Conservation (phyloP, 2,329 filamentous ascomycete genomes). For the Penicillium decumbens region DNA sequence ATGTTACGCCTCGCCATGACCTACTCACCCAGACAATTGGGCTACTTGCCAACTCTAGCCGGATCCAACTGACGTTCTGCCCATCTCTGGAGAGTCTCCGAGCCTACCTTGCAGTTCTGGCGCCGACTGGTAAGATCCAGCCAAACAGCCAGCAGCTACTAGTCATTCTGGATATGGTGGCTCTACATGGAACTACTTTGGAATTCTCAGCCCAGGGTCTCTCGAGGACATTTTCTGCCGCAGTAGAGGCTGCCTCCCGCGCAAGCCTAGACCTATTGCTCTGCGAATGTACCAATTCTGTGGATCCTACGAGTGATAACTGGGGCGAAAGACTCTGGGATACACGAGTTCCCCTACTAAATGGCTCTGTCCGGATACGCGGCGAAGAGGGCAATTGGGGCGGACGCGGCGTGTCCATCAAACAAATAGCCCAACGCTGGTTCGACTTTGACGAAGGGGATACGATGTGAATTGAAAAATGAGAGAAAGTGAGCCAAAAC, state of each 20-base stretch:
- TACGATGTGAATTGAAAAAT: slow-evolving; percentile 10
- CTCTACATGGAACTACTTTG: slow-evolving; percentile 40
- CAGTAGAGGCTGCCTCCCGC: slow-evolving; percentile 36
- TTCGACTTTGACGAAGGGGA: slow-evolving; percentile 50
- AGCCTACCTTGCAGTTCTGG: slow-evolving; percentile 63
- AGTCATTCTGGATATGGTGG: slow-evolving; percentile 40
- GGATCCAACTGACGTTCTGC: slow-evolving; percentile 66
- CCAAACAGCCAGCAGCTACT: slow-evolving; percentile 22
- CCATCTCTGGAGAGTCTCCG: slow-evolving; percentile 72
- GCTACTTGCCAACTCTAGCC: slow-evolving; percentile 63
- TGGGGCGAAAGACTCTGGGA: slow-evolving; percentile 39
- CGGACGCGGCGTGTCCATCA: slow-evolving; percentile 56
- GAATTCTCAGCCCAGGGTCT: slow-evolving; percentile 49
- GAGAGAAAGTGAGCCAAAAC: slow-evolving; percentile 10
- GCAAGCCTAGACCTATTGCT: slow-evolving; percentile 34
- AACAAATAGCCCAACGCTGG: slow-evolving; percentile 60
- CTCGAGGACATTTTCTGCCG: slow-evolving; percentile 42
- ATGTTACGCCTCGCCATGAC: slow-evolving; percentile 26
- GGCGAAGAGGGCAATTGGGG: slow-evolving; percentile 52
- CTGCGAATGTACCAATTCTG: slow-evolving; percentile 39
- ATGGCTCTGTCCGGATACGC: slow-evolving; percentile 48
- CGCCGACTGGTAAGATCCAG: neutral
- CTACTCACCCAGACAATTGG: slow-evolving; percentile 63
- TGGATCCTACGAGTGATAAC: slow-evolving; percentile 27
- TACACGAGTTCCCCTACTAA: slow-evolving; percentile 59